Conservation (phyloP, 306 rosid species). For the Begonia fuchsioides region DNA sequence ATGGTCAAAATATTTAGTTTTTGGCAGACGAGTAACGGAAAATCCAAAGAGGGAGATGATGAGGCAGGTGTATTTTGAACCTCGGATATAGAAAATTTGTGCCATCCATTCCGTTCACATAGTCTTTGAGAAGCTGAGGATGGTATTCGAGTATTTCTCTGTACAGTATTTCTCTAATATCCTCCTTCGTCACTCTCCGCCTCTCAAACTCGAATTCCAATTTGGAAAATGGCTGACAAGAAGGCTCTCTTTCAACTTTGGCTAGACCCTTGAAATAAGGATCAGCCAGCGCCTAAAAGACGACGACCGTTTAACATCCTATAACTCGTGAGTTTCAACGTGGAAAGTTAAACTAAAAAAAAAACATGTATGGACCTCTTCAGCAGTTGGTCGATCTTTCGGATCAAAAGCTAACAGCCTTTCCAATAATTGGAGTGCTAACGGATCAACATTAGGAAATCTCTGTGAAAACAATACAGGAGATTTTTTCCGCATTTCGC, state of each 20-base stretch:
- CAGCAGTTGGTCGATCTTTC: conserved; percentile 87
- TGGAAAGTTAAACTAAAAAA: background rate
- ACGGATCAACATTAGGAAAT: conserved; percentile 77
- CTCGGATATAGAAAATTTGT: conserved; percentile 76
- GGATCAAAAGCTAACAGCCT: conserved; percentile 89
- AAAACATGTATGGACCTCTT: conserved; percentile 38
- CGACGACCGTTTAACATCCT: background rate
- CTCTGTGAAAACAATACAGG: conserved; percentile 48
- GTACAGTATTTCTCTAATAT: conserved; percentile 58
- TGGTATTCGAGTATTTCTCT: conserved; percentile 83
- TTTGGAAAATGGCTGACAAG: conserved; percentile 71
- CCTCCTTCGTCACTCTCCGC: conserved; percentile 59
- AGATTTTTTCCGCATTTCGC: conserved; percentile 52
- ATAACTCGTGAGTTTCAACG: too few species aligned
- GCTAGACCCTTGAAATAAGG: conserved; percentile 88
- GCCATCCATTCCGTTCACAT: conserved; percentile 70
- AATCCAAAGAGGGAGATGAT: background rate
- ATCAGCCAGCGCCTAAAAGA: conserved; percentile 75
- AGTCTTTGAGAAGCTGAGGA: conserved; percentile 86
- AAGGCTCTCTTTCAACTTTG: conserved; percentile 82
- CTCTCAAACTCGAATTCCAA: conserved; percentile 91
- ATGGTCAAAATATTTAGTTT: background rate
- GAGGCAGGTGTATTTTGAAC: conserved; percentile 20
- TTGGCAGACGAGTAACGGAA: background rate
- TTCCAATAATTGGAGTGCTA: conserved; percentile 52